These are phyloP conservation scores for Heterobasidion parviporum DNA, from an alignment of 1,284 basidiomycete species.

Conservation along the genomic window DNA sequence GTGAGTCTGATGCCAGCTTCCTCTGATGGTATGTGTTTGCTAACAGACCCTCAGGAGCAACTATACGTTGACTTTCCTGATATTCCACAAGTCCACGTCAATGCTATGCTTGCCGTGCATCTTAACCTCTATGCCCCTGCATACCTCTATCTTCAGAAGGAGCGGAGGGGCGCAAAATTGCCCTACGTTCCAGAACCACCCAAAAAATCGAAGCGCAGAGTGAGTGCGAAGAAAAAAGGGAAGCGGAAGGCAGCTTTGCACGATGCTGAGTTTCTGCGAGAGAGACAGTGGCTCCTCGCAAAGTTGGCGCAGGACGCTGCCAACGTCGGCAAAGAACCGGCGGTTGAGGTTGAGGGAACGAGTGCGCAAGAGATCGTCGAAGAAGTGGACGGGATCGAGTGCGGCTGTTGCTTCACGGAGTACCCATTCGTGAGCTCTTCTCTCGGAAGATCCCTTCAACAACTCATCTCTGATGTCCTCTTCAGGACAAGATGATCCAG, in stretches of 20 bases:
- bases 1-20: constrained; percentile 25
- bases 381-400: constrained; percentile 57
- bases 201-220: constrained; percentile 7
- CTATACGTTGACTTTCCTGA: constrained; percentile 49
- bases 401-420: constrained; percentile 73
- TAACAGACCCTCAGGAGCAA: constrained; percentile 30
- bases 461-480: neutral
- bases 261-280: constrained; percentile 28
- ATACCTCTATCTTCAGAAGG: constrained; percentile 34
- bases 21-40: neutral
- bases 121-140: constrained; percentile 53
- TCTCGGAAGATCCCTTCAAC: neutral
- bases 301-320: constrained; percentile 24
- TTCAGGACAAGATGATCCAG: constrained; percentile 73
- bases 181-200: constrained; percentile 36
- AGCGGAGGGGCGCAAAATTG: constrained; percentile 20
- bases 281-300: constrained; percentile 34
- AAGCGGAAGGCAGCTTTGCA: constrained; percentile 19
- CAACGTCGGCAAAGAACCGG: constrained; percentile 18
- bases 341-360: constrained; percentile 17
- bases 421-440: constrained; percentile 59
- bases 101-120: constrained; percentile 26
- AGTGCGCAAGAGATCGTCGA: constrained; percentile 23
- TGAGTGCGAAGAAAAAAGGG: constrained; percentile 27
- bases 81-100: constrained; percentile 46